Percentiles rank a stretch among this genome's conserved stretches.
Evolutionary conservation across 768 basidiomycete genomes (phyloP).

Genomic region (Kwoniella botswanensis): DNA sequence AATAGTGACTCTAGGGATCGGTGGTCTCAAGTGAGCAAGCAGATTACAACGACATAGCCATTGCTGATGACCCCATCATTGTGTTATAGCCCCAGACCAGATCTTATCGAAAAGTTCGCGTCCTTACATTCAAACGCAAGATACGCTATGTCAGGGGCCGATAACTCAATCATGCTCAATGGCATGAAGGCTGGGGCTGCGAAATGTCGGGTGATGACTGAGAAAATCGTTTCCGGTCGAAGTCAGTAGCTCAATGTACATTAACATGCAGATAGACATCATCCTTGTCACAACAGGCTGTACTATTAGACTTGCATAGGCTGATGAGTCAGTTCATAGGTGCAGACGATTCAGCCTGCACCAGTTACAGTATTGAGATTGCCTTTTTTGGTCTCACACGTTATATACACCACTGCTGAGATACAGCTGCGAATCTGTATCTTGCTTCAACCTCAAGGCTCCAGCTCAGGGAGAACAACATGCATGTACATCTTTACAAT

Average conservation of each 20-base stretch:
- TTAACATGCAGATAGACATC: too few species aligned
- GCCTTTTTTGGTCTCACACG: too few species aligned
- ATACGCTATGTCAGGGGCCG: conserved; percentile 43
- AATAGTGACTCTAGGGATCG: conserved; percentile 35
- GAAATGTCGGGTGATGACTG: conserved; percentile 13
- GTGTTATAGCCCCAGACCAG: conserved; percentile 29
- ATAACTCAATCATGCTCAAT: conserved; percentile 34
- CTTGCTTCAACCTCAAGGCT: too few species aligned
- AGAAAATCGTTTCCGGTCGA: neutral
- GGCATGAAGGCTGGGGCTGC: conserved; percentile 27
- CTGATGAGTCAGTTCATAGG: too few species aligned
- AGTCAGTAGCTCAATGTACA: neutral
- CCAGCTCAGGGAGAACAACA: too few species aligned
- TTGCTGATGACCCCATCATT: neutral
- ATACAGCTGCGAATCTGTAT: too few species aligned
- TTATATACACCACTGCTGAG: too few species aligned
- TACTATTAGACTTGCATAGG: too few species aligned
- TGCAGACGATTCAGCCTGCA: too few species aligned
- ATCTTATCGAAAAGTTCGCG: conserved; percentile 44
- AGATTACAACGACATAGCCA: too few species aligned
- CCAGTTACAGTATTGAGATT: too few species aligned
- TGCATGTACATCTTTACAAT: conserved; percentile 14
- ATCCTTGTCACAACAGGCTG: too few species aligned
- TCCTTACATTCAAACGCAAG: conserved; percentile 27
- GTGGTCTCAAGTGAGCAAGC: conserved; percentile 38